These are phyloP conservation scores for Monosporascus sp. DNA, from an alignment of 2,329 filamentous ascomycete species.

Conservation along the genomic window DNA sequence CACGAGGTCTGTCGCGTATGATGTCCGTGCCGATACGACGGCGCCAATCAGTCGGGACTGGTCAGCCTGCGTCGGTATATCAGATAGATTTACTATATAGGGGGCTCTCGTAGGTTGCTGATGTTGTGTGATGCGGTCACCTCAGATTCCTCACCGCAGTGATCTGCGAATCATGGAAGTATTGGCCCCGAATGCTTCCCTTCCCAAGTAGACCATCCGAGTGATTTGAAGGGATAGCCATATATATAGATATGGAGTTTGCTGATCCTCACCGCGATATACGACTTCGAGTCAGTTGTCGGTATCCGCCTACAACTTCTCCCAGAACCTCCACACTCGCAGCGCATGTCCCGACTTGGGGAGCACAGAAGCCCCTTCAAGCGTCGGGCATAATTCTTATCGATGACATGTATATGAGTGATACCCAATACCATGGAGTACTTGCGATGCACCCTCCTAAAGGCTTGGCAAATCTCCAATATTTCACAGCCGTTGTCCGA, in stretches of 20 bases:
- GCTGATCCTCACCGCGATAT: background rate
- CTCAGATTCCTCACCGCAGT: too few species aligned
- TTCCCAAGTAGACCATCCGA: background rate
- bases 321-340: background rate
- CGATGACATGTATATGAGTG: background rate
- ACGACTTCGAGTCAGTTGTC: background rate
- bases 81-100: too few species aligned
- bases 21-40: too few species aligned
- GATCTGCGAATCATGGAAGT: background rate
- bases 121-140: too few species aligned
- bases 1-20: too few species aligned
- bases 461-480: conserved; percentile 2
- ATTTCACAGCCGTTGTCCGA: conserved; percentile 11
- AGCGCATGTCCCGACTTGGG: background rate
- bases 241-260: background rate
- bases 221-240: background rate
- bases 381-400: background rate
- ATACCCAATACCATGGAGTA: conserved; percentile 5
- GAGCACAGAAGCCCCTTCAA: background rate
- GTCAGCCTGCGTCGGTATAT: too few species aligned
- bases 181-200: background rate
- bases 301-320: background rate
- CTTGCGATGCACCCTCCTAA: conserved; percentile 11
- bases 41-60: too few species aligned
- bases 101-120: too few species aligned